Conservation (phyloP, 2,329 filamentous ascomycete genomes). For the Trichoderma koningii region DNA sequence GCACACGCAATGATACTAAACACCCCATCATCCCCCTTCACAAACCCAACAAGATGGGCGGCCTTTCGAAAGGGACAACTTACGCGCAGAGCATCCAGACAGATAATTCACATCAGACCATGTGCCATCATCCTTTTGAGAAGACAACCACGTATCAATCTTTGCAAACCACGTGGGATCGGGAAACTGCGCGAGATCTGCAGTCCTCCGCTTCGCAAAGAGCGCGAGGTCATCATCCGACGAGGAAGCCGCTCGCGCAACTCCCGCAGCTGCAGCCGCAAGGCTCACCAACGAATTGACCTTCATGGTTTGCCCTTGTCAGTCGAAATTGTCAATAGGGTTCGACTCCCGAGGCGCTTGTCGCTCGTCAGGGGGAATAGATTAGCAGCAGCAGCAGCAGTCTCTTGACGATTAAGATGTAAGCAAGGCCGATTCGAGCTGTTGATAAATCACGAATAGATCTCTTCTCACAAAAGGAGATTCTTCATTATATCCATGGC, state of each 20-base stretch:
- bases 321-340: not conserved
- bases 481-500: constrained; percentile 8
- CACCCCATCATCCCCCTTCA: too few relatives aligned
- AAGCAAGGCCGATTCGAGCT: not conserved
- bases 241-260: constrained; percentile 15
- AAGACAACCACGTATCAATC: constrained; percentile 29
- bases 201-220: constrained; percentile 29
- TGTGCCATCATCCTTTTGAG: constrained; percentile 32
- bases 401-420: not conserved
- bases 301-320: constrained; percentile 11
- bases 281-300: constrained; percentile 10
- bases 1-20: not conserved
- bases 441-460: not conserved
- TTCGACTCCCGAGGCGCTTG: not conserved
- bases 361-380: not conserved
- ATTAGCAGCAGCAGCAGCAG: not conserved
- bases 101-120: constrained; percentile 34
- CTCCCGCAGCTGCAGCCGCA: not conserved
- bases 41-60: not conserved
- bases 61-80: not conserved
- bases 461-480: not conserved
- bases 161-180: constrained; percentile 30
- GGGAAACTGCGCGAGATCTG: constrained; percentile 32
- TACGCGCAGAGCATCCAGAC: constrained; percentile 32
- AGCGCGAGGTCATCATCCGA: constrained; percentile 27